Conservation (phyloP, 208 protist species). For the Leishmania arabica region DNA sequence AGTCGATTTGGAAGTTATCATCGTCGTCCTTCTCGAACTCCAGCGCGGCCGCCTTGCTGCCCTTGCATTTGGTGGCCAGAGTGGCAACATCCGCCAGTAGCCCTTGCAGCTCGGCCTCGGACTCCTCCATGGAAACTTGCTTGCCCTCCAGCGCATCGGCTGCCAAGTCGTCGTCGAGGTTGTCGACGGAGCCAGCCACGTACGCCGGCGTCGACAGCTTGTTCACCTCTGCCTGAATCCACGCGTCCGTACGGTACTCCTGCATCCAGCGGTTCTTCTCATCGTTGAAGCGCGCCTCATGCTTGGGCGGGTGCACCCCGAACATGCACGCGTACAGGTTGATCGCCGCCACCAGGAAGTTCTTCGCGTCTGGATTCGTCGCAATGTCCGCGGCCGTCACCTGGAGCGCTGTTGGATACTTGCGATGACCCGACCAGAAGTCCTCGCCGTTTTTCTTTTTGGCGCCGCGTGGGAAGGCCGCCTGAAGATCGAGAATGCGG, state of each 20-base stretch:
- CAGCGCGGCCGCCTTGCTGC: conserved; percentile 53
- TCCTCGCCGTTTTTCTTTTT: conserved; percentile 92
- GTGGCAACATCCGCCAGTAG: conserved; percentile 47
- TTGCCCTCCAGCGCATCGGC: conserved; percentile 30
- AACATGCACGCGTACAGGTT: conserved; percentile 91
- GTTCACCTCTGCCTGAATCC: conserved; percentile 46
- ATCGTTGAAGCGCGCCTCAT: conserved; percentile 84
- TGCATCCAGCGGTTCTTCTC: conserved; percentile 84
- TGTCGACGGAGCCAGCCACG: conserved; percentile 55
- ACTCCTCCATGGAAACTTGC: conserved; percentile 30
- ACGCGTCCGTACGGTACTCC: conserved; percentile 70
- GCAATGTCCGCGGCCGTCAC: conserved; percentile 27
- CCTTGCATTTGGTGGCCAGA: conserved; percentile 49
- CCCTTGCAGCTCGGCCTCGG: conserved; percentile 54
- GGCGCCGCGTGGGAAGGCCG: conserved; percentile 97
- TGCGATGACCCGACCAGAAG: conserved; percentile 94
- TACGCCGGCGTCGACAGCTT: conserved; percentile 44
- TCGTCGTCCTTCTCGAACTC: conserved; percentile 98
- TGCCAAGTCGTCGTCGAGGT: conserved; percentile 81
- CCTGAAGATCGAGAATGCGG: conserved; percentile 97
- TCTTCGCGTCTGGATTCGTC: conserved; percentile 45
- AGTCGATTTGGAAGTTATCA: conserved; percentile 96
- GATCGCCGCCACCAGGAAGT: conserved; percentile 74
- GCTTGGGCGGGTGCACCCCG: conserved; percentile 82
- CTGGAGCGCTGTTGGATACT: conserved; percentile 75